Evolutionary conservation across 1,284 basidiomycete species (phyloP).

Genomic region (Gastroboletus turbinatus): DNA sequence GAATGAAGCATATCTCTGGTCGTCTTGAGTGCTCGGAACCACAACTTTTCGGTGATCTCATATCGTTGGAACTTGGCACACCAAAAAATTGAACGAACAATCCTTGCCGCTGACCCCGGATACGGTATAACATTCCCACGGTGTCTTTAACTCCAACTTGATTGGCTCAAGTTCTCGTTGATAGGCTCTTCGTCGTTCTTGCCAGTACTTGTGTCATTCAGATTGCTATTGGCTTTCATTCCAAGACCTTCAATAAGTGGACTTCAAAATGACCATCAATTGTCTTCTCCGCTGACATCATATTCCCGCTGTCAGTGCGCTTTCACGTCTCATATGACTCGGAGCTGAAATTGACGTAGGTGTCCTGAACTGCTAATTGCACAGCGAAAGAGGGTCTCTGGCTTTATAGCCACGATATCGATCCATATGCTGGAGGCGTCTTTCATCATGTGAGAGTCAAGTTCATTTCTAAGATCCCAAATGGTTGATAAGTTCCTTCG

Average conservation of each 20-base stretch:
- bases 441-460: conserved; percentile 75
- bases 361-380: background rate
- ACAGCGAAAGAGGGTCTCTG: conserved; percentile 87
- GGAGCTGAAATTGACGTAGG: background rate
- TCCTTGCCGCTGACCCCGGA: background rate
- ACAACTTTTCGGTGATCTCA: too few species aligned
- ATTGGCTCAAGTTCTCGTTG: background rate
- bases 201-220: conserved; percentile 41
- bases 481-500: background rate
- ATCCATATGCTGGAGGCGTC: conserved; percentile 83
- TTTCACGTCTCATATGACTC: background rate
- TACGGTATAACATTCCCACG: conserved; percentile 7
- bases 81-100: too few species aligned
- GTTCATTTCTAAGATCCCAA: background rate
- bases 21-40: too few species aligned
- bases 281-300: conserved; percentile 82
- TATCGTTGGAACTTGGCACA: too few species aligned
- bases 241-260: conserved; percentile 40
- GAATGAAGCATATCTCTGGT: too few species aligned
- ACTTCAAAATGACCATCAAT: conserved; percentile 66
- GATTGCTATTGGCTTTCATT: conserved; percentile 51
- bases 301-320: conserved; percentile 50
- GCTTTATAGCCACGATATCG: conserved; percentile 66
- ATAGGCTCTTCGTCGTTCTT: conserved; percentile 25
- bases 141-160: background rate